Conservation (phyloP, 352 stramenopile genomes). For the Pythium pyrilobum region DNA sequence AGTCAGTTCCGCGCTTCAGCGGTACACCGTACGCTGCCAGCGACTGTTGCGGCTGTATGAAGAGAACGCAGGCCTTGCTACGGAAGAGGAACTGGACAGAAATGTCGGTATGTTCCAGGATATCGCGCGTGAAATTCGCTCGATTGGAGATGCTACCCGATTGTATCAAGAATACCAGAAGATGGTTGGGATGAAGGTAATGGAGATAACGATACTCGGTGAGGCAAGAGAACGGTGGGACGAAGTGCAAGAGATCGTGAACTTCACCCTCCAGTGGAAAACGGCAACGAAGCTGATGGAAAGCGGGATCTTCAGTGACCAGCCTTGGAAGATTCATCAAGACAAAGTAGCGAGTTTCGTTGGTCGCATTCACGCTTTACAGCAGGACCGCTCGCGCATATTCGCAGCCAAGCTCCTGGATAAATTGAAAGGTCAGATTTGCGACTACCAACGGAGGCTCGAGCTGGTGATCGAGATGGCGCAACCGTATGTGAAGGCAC, state of each 20-base stretch:
- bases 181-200: conserved; percentile 61
- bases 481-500: conserved; percentile 39
- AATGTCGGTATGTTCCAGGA: conserved; percentile 49
- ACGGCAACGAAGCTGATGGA: conserved; percentile 42
- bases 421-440: conserved; percentile 26
- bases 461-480: conserved; percentile 48
- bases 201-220: conserved; percentile 40
- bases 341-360: conserved; percentile 35
- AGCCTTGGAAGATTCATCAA: conserved; percentile 43
- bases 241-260: conserved; percentile 54
- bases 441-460: conserved; percentile 40
- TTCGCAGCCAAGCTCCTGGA: conserved; percentile 42
- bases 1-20: conserved; percentile 48
- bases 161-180: conserved; percentile 71
- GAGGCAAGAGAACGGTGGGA: conserved; percentile 42
- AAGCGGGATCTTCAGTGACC: conserved; percentile 58
- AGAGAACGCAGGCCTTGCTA: conserved; percentile 35
- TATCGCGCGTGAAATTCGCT: conserved; percentile 33
- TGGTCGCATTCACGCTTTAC: conserved; percentile 26
- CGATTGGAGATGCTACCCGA: conserved; percentile 42
- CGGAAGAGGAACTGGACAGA: conserved; percentile 54
- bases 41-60: conserved; percentile 47
- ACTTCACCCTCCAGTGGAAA: conserved; percentile 44
- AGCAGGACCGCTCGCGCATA: conserved; percentile 15
- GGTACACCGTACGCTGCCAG: conserved; percentile 46